Evolutionary conservation across 345 rosid species (phyloP).

Genomic region (Eucalyptus erythrocorys): DNA sequence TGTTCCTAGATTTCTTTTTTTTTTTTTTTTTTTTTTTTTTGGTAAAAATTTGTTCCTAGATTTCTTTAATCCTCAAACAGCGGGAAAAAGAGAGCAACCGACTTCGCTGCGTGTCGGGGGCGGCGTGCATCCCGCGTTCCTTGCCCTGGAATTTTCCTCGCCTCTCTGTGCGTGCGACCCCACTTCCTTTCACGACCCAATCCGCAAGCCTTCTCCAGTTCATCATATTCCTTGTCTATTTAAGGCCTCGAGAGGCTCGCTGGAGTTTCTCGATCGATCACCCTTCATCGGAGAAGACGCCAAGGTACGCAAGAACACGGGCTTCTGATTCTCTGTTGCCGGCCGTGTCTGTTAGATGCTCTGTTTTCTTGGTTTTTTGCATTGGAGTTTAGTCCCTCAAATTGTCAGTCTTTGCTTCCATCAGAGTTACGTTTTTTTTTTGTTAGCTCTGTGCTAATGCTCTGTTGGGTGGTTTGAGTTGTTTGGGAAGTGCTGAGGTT

Average conservation of each 20-base stretch:
- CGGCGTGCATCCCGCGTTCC: not conserved
- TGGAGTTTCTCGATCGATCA: not conserved
- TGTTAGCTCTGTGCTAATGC: not conserved
- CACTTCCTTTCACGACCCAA: not conserved
- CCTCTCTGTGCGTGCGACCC: not conserved
- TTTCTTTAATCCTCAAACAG: not conserved
- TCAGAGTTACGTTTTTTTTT: not conserved
- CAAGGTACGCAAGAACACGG: not conserved
- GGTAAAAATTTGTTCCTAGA: too few species aligned
- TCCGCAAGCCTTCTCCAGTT: not conserved
- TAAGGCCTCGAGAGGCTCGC: not conserved
- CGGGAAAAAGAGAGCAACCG: not conserved
- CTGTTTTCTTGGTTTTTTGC: not conserved
- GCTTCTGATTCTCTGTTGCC: not conserved
- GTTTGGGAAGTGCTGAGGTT: not conserved
- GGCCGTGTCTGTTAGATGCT: not conserved
- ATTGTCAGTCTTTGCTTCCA: not conserved
- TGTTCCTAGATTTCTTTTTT: too few species aligned
- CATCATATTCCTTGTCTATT: not conserved
- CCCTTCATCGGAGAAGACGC: not conserved
- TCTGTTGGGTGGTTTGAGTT: not conserved
- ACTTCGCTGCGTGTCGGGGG: not conserved
- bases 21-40: too few species aligned
- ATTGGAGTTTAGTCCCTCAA: not conserved
- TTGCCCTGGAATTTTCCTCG: not conserved